phyloP scores from a whole-genome alignment of 2,329 filamentous ascomycete genomes.

The Aspergillus latus region DNA sequence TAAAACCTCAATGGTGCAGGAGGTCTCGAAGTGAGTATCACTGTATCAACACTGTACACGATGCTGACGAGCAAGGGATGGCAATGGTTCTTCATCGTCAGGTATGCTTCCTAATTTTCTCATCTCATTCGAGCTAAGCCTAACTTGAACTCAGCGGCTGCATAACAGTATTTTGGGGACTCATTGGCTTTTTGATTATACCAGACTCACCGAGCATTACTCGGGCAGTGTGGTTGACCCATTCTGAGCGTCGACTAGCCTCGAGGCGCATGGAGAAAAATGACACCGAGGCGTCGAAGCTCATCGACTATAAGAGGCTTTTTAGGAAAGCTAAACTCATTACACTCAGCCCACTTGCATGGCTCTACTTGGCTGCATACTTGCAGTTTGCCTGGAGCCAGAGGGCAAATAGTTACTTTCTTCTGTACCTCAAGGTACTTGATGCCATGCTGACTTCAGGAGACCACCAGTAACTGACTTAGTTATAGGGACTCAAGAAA shows the following conservation, averaged over 20 bases:
- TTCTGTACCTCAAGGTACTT: slow-evolving; percentile 19
- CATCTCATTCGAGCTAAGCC: neutral
- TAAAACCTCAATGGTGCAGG: slow-evolving; percentile 18
- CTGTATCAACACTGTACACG: neutral
- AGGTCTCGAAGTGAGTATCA: slow-evolving; percentile 2
- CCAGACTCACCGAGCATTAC: slow-evolving; percentile 21
- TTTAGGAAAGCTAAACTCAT: slow-evolving; percentile 12
- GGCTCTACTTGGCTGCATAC: slow-evolving; percentile 19
- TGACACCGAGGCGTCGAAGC: slow-evolving; percentile 18
- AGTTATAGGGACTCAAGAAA: slow-evolving; percentile 6
- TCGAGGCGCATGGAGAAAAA: slow-evolving; percentile 19
- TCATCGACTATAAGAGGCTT: slow-evolving; percentile 14
- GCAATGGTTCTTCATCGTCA: slow-evolving; percentile 8
- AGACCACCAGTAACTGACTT: neutral
- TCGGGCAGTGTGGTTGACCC: slow-evolving; percentile 21
- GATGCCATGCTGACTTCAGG: no score
- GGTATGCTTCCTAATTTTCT: neutral
- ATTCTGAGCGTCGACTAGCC: slow-evolving; percentile 15
- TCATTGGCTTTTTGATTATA: slow-evolving; percentile 20
- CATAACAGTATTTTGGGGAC: slow-evolving; percentile 20
- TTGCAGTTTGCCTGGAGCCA: slow-evolving; percentile 21
- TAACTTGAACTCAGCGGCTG: slow-evolving; percentile 6
- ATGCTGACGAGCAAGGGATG: neutral
- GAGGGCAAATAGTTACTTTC: slow-evolving; percentile 22
- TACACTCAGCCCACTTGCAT: slow-evolving; percentile 13